Conservation (phyloP, 1,284 basidiomycete species). For the Coniferiporia sulphurascens region DNA sequence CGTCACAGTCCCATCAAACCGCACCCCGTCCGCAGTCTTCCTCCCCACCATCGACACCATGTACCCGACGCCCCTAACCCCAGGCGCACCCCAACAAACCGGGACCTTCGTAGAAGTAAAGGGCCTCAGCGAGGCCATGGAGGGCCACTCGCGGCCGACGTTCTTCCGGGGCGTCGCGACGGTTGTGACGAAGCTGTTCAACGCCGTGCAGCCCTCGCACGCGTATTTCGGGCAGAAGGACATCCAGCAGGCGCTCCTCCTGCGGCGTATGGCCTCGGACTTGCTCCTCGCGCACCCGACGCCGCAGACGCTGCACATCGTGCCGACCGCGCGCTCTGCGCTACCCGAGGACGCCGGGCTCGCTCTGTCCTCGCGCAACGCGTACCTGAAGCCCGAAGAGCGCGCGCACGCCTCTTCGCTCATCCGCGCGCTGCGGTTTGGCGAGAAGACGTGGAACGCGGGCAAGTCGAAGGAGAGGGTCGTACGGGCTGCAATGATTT, state of each 20-base stretch:
- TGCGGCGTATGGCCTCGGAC: constrained; percentile 82
- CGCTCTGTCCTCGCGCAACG: constrained; percentile 90
- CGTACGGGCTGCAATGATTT: constrained; percentile 40
- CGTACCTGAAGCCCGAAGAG: constrained; percentile 70
- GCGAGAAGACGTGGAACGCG: constrained; percentile 47
- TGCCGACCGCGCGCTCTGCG: constrained; percentile 71
- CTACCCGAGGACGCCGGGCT: constrained; percentile 53
- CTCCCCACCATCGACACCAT: constrained; percentile 74
- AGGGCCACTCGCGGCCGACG: constrained; percentile 76
- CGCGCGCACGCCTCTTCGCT: constrained; percentile 68
- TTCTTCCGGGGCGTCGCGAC: constrained; percentile 98
- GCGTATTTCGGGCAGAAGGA: constrained; percentile 99
- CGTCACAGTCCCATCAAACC: constrained; percentile 23
- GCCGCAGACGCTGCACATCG: constrained; percentile 67
- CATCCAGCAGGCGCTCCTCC: constrained; percentile 90
- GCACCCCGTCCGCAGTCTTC: constrained; percentile 65
- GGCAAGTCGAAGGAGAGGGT: constrained; percentile 51
- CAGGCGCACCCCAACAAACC: constrained; percentile 69
- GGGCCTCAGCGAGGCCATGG: constrained; percentile 85
- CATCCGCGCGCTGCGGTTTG: constrained; percentile 62
- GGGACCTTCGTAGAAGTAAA: constrained; percentile 92
- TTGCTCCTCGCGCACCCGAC: constrained; percentile 76
- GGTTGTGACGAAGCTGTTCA: constrained; percentile 93
- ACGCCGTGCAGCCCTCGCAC: constrained; percentile 84
- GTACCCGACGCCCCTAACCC: constrained; percentile 86